Evolutionary conservation across 1,284 basidiomycete genomes (phyloP), one percentile per base, ranked within the genome.

Genomic region (Cutaneotrichosporon sp.): DNA sequence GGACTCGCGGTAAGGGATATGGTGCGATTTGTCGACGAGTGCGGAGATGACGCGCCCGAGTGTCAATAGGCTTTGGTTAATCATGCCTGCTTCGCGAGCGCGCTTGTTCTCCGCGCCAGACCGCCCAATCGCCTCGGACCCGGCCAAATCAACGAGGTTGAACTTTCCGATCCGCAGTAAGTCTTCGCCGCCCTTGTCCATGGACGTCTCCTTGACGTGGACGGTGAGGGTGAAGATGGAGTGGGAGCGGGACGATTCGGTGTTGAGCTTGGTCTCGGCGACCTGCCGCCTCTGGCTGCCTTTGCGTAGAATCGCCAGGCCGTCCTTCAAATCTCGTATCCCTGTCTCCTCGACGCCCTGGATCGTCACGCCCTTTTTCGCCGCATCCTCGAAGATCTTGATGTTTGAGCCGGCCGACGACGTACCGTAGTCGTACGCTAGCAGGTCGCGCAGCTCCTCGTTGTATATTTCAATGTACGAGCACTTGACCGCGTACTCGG

Each of bases 401-500:
- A 97, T 80, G 17, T 60, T 49, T 17, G 55, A 35, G 44, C 44
- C 38, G 80, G 82, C 9, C 4, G 57, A 47, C 4, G 20, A 86
- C 83, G 23, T 84, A 78, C 34, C 83, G 72, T 61, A 88, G 77
- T 93, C 87, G 58, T 79, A 78, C 2, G 87, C 83, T 33, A 96
- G 83, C 30, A 97, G 81, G 70, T 97, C 93, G 26, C 93, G 87
- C n/a, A 98, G 82, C 71, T 98, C 94, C 76, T 99, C 96, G 69
- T 99, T 99, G 77, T 98, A 99, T n/a, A 99, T 81, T 70, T 99
- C 96, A 51, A 99, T 82, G 70, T 87, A 97, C 0, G 90, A 94
- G 51, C 96, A 84, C 67, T 90, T 92, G 69, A 99, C 92, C 61
- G 88, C 87, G 70, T 86, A 98, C 67, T 99, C 96, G 14, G 70